These are phyloP conservation scores for Neovahlkampfia damariscottae DNA, from an alignment of 78 protist genomes.

Conservation along the genomic window DNA sequence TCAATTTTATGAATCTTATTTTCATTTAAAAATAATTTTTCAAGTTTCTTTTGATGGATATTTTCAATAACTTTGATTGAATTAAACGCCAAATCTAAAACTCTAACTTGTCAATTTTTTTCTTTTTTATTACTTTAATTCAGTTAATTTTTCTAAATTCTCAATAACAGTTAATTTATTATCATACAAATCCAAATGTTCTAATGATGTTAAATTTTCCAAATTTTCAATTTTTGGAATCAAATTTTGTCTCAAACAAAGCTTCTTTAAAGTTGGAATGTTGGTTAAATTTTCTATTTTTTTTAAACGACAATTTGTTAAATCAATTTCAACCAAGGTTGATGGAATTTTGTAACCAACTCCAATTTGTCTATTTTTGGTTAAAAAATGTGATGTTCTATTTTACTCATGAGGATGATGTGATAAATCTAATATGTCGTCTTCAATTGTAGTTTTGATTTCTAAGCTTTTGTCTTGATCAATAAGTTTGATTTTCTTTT, in stretches of 20 bases:
- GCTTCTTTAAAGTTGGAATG: background rate
- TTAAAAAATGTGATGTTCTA: too few species aligned
- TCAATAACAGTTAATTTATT: background rate
- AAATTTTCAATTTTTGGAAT: background rate
- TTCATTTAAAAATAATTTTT: background rate
- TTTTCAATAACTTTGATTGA: too few species aligned
- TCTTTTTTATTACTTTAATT: background rate
- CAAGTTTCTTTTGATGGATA: background rate
- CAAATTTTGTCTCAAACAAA: background rate
- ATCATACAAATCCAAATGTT: slow-evolving; percentile 2
- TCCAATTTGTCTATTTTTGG: too few species aligned
- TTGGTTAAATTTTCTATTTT: background rate
- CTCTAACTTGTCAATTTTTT: too few species aligned
- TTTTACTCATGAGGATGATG: background rate
- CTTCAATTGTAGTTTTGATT: too few species aligned
- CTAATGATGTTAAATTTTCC: background rate
- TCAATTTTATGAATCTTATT: background rate
- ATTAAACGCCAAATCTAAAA: too few species aligned
- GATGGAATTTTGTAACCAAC: background rate
- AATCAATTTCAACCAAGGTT: background rate
- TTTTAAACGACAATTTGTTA: background rate
- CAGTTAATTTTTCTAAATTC: background rate
- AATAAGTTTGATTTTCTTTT: too few species aligned
- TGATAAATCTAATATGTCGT: background rate
- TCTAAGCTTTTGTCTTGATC: too few species aligned